These are phyloP conservation scores for Nepenthes mirabilis DNA, from an alignment of 148 eudicot genomes.

Conservation along the genomic window DNA sequence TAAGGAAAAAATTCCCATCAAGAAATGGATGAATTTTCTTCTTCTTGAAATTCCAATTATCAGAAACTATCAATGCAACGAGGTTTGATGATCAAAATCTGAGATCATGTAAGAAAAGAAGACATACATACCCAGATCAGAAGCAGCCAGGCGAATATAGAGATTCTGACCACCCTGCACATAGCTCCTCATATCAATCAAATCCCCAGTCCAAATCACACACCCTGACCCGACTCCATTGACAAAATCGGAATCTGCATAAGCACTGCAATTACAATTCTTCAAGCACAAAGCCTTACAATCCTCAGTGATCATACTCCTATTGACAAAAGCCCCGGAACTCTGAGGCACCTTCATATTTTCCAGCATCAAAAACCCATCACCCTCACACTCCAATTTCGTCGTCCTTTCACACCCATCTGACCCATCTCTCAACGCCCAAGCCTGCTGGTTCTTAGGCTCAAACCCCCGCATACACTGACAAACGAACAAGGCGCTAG, in stretches of 20 bases:
- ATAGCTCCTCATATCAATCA: slow-evolving; percentile 26
- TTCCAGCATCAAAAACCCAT: slow-evolving; percentile 32
- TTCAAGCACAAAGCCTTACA: slow-evolving; percentile 32
- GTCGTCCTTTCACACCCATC: slow-evolving; percentile 22
- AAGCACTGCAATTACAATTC: slow-evolving; percentile 62
- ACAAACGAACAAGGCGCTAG: slow-evolving; percentile 19
- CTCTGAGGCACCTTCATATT: slow-evolving; percentile 61
- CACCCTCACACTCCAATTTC: slow-evolving; percentile 22
- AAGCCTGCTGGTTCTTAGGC: slow-evolving; percentile 21
- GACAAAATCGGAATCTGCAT: slow-evolving; percentile 15
- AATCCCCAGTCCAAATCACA: slow-evolving; percentile 20
- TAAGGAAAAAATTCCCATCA: too few species aligned
- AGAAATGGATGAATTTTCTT: too few species aligned
- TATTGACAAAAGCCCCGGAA: slow-evolving; percentile 22
- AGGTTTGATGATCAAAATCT: not conserved
- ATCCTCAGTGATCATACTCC: slow-evolving; percentile 17
- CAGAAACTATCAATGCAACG: too few species aligned
- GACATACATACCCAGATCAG: slow-evolving; percentile 24
- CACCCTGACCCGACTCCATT: slow-evolving; percentile 23
- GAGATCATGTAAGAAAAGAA: not conserved
- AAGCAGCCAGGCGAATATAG: slow-evolving; percentile 21
- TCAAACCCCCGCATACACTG: slow-evolving; percentile 28
- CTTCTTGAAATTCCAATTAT: too few species aligned
- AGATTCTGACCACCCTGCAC: slow-evolving; percentile 27
- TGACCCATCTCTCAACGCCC: slow-evolving; percentile 34